These are phyloP conservation scores for Cadophora luteo-olivacea DNA, from an alignment of 2,329 filamentous ascomycete genomes.

Conservation along the genomic window DNA sequence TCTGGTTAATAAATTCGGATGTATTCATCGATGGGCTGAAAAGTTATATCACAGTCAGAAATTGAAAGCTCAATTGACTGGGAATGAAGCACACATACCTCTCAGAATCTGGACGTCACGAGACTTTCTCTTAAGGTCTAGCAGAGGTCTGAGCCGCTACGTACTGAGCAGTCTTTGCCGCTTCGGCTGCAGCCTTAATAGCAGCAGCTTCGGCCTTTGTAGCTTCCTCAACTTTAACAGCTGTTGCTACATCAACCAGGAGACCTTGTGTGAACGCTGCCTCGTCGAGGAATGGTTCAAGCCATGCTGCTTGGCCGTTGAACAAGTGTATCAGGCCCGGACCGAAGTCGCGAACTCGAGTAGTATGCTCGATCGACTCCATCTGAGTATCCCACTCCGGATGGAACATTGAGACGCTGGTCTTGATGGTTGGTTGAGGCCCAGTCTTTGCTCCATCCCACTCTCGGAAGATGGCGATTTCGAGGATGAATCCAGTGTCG, in stretches of 20 bases:
- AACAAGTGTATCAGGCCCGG: constrained; percentile 37
- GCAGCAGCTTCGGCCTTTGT: constrained; percentile 3
- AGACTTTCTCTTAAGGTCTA: neutral
- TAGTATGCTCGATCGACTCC: constrained; percentile 36
- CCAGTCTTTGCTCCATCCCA: too few relatives aligned
- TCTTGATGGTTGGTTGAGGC: constrained; percentile 34
- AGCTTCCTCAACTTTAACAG: neutral
- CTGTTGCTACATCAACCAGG: constrained; percentile 19
- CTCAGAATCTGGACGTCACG: neutral
- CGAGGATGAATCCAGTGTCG: constrained; percentile 38
- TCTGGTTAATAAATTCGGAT: neutral
- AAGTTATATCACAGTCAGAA: neutral
- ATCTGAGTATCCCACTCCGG: constrained; percentile 41
- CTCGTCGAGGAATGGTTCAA: constrained; percentile 35
- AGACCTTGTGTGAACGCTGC: constrained; percentile 32
- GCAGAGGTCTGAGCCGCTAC: neutral
- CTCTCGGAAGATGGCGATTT: constrained; percentile 41
- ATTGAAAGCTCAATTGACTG: neutral
- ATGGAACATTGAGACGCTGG: constrained; percentile 41
- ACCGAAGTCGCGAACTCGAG: constrained; percentile 36
- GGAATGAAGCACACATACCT: neutral
- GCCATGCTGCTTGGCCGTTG: constrained; percentile 25
- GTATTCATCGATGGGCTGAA: neutral
- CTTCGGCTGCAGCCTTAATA: neutral
- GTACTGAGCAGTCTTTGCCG: neutral